Conservation (phyloP, 192 early-diverging fungal genomes). For the Podila horticola region DNA sequence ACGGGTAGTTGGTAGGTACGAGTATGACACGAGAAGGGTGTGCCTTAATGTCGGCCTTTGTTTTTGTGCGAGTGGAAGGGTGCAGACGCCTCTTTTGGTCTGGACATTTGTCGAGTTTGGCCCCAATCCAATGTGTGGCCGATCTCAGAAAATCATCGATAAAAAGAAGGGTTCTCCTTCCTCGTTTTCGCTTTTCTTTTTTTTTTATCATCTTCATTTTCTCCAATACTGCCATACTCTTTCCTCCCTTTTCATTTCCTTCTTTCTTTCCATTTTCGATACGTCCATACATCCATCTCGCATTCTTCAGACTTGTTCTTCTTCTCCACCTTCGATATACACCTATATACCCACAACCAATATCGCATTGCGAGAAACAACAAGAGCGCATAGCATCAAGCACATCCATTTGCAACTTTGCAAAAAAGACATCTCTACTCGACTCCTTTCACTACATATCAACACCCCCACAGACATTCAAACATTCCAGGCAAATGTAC, state of each 20-base stretch:
- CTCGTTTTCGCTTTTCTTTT: constrained; percentile 23
- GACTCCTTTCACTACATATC: background rate
- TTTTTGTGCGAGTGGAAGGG: too few relatives aligned
- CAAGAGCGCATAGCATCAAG: background rate
- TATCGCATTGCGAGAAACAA: background rate
- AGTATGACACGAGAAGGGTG: too few relatives aligned
- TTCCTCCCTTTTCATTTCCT: background rate
- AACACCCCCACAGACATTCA: background rate
- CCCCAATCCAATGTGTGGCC: background rate
- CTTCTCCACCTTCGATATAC: background rate
- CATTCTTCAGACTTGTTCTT: background rate
- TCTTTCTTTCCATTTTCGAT: background rate
- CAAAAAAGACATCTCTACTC: too few relatives aligned
- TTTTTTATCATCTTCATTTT: background rate
- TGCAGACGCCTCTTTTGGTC: too few relatives aligned
- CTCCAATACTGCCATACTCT: constrained; percentile 24
- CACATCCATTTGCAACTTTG: too few relatives aligned
- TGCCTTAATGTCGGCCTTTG: too few relatives aligned
- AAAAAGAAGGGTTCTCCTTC: constrained; percentile 2
- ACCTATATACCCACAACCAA: background rate
- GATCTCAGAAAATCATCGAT: background rate
- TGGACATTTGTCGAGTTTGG: background rate
- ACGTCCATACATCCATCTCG: background rate
- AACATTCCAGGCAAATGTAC: background rate
- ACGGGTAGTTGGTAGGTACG: too few relatives aligned